Evolutionary conservation across 2,329 filamentous ascomycete genomes (phyloP), one percentile per base, ranked within the genome.

Genomic region (Decorospora gaudefroyi): DNA sequence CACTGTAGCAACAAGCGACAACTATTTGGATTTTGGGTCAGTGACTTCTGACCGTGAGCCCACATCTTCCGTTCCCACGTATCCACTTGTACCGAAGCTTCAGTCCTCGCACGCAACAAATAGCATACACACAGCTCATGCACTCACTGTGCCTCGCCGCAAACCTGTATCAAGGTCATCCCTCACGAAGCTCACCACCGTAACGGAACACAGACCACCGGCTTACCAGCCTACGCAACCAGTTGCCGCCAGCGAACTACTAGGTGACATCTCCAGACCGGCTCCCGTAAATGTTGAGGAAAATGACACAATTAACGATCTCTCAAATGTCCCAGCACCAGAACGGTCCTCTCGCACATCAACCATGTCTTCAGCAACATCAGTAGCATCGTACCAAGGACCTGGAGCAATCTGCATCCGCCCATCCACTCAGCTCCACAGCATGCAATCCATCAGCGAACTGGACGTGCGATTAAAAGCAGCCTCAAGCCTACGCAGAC

Each of bases 401-500:
- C 33, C 39, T 30, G 46, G 46, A 1, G 36, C 41, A 16, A 49
- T 49, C 8, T 25, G 46, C 12, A 46, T 49, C 3, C 37, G 12
- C 11, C 46, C 42, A 3, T 49, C 46, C 7, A 16, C 37, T 9
- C 42, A 49, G 11, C 46, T 49, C 11, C 31, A 46, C 28, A 49
- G 29, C 9, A 49, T 49, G 46, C 46, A 49, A 36, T 45, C 36
- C 5, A 33, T 49, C 9, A 41, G 37, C 6, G 28, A 46, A 11
- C 35, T 35, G 10, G 27, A 43, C 22, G 23, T 23, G 11, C 33
- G 19, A 15, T 23, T 49, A 3, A 13, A 22, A 22, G 34, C 25
- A 35, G 23, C 16, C 17, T 19, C 27, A 7, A 26, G 9, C 19
- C 23, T 18, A 6, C 9, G 29, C 11, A 23, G 18, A 5, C 21